These are phyloP conservation scores for Fusarium oxysporum DNA, from an alignment of 2,329 filamentous ascomycete species.

Conservation along the genomic window DNA sequence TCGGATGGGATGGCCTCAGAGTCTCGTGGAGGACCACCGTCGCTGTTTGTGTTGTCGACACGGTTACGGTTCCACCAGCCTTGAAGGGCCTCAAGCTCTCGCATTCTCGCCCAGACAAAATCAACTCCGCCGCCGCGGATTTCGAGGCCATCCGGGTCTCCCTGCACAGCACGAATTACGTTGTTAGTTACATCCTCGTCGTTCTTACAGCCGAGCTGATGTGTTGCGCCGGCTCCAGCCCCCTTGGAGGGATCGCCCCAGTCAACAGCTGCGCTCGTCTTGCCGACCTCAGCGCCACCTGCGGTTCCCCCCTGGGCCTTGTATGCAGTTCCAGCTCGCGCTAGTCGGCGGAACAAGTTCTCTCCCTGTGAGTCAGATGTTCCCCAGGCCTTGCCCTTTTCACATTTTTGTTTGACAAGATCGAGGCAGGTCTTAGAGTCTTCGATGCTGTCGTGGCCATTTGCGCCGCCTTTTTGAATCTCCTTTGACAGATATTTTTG, in stretches of 20 bases:
- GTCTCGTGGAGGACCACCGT: conserved; percentile 51
- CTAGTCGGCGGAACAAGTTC: conserved; percentile 88
- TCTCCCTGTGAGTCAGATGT: conserved; percentile 82
- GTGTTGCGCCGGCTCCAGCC: conserved; percentile 66
- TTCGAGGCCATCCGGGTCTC: conserved; percentile 67
- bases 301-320: conserved; percentile 69
- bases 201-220: conserved; percentile 66
- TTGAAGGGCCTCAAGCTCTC: conserved; percentile 72
- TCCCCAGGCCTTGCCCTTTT: conserved; percentile 90
- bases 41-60: conserved; percentile 50
- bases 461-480: conserved; percentile 82
- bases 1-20: conserved; percentile 17
- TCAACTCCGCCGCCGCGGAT: conserved; percentile 72
- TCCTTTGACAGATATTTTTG: conserved; percentile 87
- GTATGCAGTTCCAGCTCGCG: conserved; percentile 70
- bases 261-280: conserved; percentile 82
- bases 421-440: conserved; percentile 93
- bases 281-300: conserved; percentile 66
- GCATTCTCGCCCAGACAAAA: conserved; percentile 75
- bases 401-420: conserved; percentile 94
- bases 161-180: conserved; percentile 68
- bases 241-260: conserved; percentile 82
- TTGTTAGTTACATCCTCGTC: conserved; percentile 69
- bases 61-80: conserved; percentile 76
- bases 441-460: conserved; percentile 91